Base-by-base conservation (phyloP, 345 rosid species). In the Linum usitatissimum region DNA sequence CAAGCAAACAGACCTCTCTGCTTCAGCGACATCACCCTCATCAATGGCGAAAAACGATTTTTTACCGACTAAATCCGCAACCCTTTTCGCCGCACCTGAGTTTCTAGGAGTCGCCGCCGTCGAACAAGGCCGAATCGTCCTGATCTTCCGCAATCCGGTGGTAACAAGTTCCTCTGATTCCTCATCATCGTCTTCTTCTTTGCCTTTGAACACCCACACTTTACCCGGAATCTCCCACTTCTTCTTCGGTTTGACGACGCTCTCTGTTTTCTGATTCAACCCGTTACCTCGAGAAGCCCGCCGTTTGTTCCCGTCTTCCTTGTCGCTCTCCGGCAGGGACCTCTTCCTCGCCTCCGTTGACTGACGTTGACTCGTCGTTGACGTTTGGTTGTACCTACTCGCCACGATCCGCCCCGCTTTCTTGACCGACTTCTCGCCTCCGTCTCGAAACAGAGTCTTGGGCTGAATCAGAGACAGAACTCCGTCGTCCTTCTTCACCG, bases 11-110 rank as follows among this genome's bases (percentile, higher is more conserved):
- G 63, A 66, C 12, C 51, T 66, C 51, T 9, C 75, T 51, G 67
- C 40, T 2, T 3, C 59, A 3, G 55, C 64, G n/a, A 57, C 68
- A 36, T 71, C 75, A 17, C 14, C 75, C 28, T 64, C 77, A 36
- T 67, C 73, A 14, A 34, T 45, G 23, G 75, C 58, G 28, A 90
- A 86, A 63, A 56, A 78, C 0, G 85, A 65, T 61, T 82, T 84
- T 77, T 68, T 90, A 55, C 84, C 79, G 53, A 66, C 80, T 80
- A 93, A 69, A 51, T 90, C 97, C 0, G 90, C 83, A 65, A 84
- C 94, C 69, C 99, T 79, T 69, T 87, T 93, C 0, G 91, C 95
- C 1, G 91, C 79, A 39, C 99, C 96, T 1, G 99, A 93, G 63
- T 90, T 94, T 57, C 97, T 79, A 17, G 96, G 99, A 30, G 88